Base-by-base conservation (phyloP, 1,139 yeast species). In the Ogataea hybrid region DNA sequence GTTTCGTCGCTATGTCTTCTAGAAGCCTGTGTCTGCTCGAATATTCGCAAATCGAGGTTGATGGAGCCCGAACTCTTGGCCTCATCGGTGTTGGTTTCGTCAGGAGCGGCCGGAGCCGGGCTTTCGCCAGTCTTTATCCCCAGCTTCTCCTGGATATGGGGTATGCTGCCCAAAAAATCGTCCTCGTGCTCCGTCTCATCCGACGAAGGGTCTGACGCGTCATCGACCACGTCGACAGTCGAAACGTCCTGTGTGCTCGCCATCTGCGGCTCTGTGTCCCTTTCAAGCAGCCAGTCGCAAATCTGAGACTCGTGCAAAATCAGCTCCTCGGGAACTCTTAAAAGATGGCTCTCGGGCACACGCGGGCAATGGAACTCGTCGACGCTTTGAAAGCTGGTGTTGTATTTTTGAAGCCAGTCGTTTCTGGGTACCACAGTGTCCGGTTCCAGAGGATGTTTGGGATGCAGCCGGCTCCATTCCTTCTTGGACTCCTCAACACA, bases 311-410 rank as follows among this genome's bases (percentile, higher is more conserved):
- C 43, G 27, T 40, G 25, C 15, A 31, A 17, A 6, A 42, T 8
- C 12, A 38, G 23, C 5, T 29, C 12, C 20, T 42, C 44, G 8
- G 23, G 35, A 17, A 48, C 16, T 6, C 31, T 28, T 3, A 48
- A 8, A 8, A 48, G 32, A 9, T 32, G 25, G 10, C 40, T 32
- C 21, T 42, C 48, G 5, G 40, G 17, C 5, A 49, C 23, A 2
- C n/a, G 14, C n/a, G 56, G 53, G 4, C 4, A 6, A 28, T 33
- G 31, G n/a, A 40, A 47, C 3, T 12, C 5, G 5, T 48, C 50
- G n/a, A 59, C 32, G 33, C 46, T 45, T 29, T 52, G 48, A 30
- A 56, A 59, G 11, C 53, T 38, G 3, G 63, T 52, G 10, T 50
- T 50, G 23, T 47, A 51, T 1, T 11, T 10, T 2, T 32, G 20